Conservation (phyloP, 179 eudicot species). For the Spinacia oleracea region DNA sequence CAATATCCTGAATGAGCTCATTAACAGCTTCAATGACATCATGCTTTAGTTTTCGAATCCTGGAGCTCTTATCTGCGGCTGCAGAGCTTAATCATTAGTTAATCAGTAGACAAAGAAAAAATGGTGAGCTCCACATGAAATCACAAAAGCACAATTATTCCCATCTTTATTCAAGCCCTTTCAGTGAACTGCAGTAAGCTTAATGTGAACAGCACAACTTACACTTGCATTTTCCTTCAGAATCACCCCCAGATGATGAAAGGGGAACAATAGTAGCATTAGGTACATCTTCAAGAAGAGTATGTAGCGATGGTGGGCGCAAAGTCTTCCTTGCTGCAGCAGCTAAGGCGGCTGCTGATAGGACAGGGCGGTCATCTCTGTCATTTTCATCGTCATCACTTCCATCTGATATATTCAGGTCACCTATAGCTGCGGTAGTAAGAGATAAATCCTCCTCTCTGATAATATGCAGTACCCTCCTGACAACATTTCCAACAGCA, state of each 20-base stretch:
- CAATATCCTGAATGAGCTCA: slow-evolving; percentile 90
- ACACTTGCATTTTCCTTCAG: slow-evolving; percentile 98
- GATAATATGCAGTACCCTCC: slow-evolving; percentile 91
- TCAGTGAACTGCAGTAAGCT: neutral
- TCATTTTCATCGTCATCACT: slow-evolving; percentile 84
- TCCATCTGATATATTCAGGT: slow-evolving; percentile 57
- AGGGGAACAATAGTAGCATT: slow-evolving; percentile 67
- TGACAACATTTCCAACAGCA: slow-evolving; percentile 92
- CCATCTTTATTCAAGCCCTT: slow-evolving; percentile 1
- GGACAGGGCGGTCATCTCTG: slow-evolving; percentile 52
- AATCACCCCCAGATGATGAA: slow-evolving; percentile 92
- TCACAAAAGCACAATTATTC: neutral
- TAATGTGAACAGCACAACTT: slow-evolving; percentile 20
- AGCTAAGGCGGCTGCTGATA: slow-evolving; percentile 85
- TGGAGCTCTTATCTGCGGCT: slow-evolving; percentile 87
- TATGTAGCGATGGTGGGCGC: slow-evolving; percentile 95
- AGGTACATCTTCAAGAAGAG: slow-evolving; percentile 93
- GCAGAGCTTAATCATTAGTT: slow-evolving; percentile 23
- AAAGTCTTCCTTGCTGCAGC: slow-evolving; percentile 88
- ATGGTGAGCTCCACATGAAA: neutral
- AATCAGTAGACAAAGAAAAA: slow-evolving; percentile 7
- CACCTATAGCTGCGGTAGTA: slow-evolving; percentile 81
- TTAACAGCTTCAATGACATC: slow-evolving; percentile 94
- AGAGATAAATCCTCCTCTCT: slow-evolving; percentile 94
- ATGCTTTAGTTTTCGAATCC: slow-evolving; percentile 83